Percentiles rank a stretch among this genome's conserved stretches.
phyloP scores from a whole-genome alignment of 495 filamentous ascomycete genomes.

The Sphaerosporella brunnea region DNA sequence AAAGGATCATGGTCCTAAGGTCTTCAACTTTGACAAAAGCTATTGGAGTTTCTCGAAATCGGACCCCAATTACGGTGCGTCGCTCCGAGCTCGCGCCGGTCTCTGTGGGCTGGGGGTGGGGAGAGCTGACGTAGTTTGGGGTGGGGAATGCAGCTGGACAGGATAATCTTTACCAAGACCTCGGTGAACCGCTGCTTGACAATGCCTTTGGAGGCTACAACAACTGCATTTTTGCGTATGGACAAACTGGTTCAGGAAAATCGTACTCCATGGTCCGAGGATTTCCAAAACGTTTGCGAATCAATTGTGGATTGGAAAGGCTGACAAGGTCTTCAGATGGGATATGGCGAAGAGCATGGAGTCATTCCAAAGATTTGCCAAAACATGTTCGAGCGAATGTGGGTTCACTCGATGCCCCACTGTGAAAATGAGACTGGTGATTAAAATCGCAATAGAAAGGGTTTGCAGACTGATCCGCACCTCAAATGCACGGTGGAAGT shows the following conservation, averaged over 20 bases:
- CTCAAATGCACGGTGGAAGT: constrained; percentile 87
- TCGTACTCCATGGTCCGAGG: constrained; percentile 73
- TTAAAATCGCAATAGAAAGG: constrained; percentile 21
- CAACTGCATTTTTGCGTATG: constrained; percentile 99
- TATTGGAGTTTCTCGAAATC: constrained; percentile 93
- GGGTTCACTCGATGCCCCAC: constrained; percentile 5
- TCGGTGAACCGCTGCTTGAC: constrained; percentile 81
- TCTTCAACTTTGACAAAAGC: constrained; percentile 87
- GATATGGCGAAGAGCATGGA: constrained; percentile 87
- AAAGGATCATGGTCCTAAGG: constrained; percentile 56
- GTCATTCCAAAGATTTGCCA: constrained; percentile 97
- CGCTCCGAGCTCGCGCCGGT: not conserved
- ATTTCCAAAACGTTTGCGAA: not conserved
- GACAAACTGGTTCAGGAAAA: constrained; percentile 96
- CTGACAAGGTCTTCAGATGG: constrained; percentile 42
- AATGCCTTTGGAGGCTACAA: constrained; percentile 99
- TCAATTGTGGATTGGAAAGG: constrained; percentile 1
- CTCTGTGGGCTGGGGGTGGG: not conserved
- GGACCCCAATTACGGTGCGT: constrained; percentile 50
- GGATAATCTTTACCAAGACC: constrained; percentile 67
- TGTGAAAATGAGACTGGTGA: not conserved
- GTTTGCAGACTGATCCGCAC: constrained; percentile 58
- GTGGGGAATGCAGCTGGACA: constrained; percentile 45
- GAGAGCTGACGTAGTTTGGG: not conserved
- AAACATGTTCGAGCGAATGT: constrained; percentile 86